A percentile compares a stretch with the other conserved stretches of the same genome.
phyloP scores from a whole-genome alignment of 2,329 filamentous ascomycete genomes.

The Exophiala phaeomuriformis region DNA sequence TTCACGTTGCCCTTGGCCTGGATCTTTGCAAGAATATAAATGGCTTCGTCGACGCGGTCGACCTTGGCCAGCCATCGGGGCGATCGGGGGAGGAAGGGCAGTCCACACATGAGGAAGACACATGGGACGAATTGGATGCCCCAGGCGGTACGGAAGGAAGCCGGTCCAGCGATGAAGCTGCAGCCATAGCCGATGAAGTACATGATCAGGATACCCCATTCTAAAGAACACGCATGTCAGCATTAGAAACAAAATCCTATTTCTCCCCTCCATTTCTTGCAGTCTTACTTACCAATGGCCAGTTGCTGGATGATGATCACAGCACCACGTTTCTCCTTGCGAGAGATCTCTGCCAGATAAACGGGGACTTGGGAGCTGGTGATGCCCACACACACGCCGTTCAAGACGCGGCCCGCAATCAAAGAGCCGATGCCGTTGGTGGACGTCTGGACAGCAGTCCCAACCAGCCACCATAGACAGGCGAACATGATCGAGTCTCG shows the following conservation, averaged over 20 bases:
- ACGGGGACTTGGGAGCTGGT: slow-evolving; percentile 41
- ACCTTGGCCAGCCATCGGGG: slow-evolving; percentile 46
- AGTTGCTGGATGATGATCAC: slow-evolving; percentile 42
- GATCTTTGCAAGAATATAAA: slow-evolving; percentile 39
- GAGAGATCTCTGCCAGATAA: slow-evolving; percentile 40
- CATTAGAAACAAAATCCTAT: no score
- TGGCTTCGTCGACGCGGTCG: slow-evolving; percentile 41
- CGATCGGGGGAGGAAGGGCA: slow-evolving; percentile 42
- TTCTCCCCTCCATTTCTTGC: background rate
- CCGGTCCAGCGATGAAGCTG: slow-evolving; percentile 36
- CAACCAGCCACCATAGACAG: slow-evolving; percentile 44
- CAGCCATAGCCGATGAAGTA: slow-evolving; percentile 45
- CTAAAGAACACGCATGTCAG: background rate
- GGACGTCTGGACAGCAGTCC: slow-evolving; percentile 36
- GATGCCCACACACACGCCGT: slow-evolving; percentile 34
- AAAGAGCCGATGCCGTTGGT: slow-evolving; percentile 12
- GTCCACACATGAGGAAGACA: slow-evolving; percentile 38
- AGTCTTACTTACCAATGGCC: slow-evolving; percentile 32
- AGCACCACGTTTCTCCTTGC: slow-evolving; percentile 37
- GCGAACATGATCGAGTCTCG: slow-evolving; percentile 43
- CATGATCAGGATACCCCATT: slow-evolving; percentile 42
- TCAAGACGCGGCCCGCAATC: slow-evolving; percentile 29
- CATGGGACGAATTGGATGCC: slow-evolving; percentile 42
- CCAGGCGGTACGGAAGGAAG: slow-evolving; percentile 44
- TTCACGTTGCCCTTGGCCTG: slow-evolving; percentile 40